These are phyloP conservation scores for Phytophthora foliorum DNA, from an alignment of 352 stramenopile genomes.

Conservation along the genomic window DNA sequence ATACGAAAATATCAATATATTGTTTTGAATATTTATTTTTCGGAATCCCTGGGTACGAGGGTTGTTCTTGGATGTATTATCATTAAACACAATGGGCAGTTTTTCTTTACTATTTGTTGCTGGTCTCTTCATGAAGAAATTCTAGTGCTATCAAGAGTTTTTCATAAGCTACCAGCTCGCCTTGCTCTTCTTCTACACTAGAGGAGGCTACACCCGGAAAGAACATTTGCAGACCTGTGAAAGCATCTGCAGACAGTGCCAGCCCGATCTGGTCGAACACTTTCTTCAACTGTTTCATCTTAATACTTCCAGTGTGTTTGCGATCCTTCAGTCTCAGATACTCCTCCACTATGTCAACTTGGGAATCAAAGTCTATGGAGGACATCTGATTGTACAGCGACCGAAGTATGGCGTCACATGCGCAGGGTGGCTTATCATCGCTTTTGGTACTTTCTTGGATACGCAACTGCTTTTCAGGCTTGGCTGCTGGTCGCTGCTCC, in stretches of 20 bases:
- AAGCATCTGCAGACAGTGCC: constrained; percentile 51
- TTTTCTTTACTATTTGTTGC: constrained; percentile 10
- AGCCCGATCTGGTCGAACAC: constrained; percentile 69
- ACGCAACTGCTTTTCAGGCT: constrained; percentile 8
- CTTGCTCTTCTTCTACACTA: constrained; percentile 3
- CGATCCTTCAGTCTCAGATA: constrained; percentile 53
- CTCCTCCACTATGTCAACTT: constrained; percentile 74
- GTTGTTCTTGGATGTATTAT: no score
- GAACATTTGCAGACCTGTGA: constrained; percentile 49
- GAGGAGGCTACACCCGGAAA: constrained; percentile 13
- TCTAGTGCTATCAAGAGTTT: constrained; percentile 46
- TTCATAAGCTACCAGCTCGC: constrained; percentile 37
- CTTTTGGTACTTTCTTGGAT: constrained; percentile 2
- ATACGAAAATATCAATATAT: no score
- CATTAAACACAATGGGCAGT: no score
- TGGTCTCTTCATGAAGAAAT: constrained; percentile 33
- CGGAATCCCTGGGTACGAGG: no score
- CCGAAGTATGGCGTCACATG: constrained; percentile 46
- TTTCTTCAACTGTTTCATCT: constrained; percentile 44
- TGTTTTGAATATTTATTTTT: no score
- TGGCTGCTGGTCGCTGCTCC: constrained; percentile 6
- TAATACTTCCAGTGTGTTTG: constrained; percentile 42
- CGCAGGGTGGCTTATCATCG: constrained; percentile 14
- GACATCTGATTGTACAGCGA: constrained; percentile 76
- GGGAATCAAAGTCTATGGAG: constrained; percentile 71